Conservation (phyloP, 164 flowering plant species). For the Aristolochia contorta region DNA sequence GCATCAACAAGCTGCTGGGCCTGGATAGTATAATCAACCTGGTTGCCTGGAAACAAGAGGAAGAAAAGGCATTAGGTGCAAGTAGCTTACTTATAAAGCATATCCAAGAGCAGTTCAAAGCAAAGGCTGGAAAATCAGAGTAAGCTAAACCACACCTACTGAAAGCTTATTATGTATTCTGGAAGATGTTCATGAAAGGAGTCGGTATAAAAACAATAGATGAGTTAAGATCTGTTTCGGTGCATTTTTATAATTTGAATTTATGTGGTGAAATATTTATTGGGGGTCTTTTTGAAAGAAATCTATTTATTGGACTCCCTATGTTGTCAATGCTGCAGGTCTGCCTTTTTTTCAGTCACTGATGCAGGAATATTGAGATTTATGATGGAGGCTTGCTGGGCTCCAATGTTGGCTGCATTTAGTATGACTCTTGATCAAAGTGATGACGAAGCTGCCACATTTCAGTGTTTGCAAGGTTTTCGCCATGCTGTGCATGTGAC, state of each 20-base stretch:
- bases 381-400: constrained; percentile 99
- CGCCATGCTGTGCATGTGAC: constrained; percentile 95
- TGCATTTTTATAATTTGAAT: too few relatives aligned
- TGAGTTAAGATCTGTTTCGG: too few relatives aligned
- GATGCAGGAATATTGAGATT: constrained; percentile 86
- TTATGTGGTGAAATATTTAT: too few relatives aligned
- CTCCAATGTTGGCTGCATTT: constrained; percentile 98
- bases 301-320: neutral
- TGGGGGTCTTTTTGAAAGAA: too few relatives aligned
- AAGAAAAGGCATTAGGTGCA: constrained; percentile 92
- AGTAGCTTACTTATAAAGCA: constrained; percentile 80
- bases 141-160: constrained; percentile 24
- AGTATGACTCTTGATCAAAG: constrained; percentile 96
- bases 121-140: constrained; percentile 90
- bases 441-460: constrained; percentile 78
- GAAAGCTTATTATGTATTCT: too few relatives aligned
- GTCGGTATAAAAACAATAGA: too few relatives aligned
- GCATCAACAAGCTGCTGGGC: constrained; percentile 80
- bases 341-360: constrained; percentile 62
- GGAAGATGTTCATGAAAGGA: too few relatives aligned
- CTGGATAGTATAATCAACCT: constrained; percentile 90
- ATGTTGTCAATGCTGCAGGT: constrained; percentile 39
- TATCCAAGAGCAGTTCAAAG: constrained; percentile 94
- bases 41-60: constrained; percentile 79
- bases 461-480: constrained; percentile 77